Conservation (phyloP, 208 protist species). For the Vickermania spadyakhi region DNA sequence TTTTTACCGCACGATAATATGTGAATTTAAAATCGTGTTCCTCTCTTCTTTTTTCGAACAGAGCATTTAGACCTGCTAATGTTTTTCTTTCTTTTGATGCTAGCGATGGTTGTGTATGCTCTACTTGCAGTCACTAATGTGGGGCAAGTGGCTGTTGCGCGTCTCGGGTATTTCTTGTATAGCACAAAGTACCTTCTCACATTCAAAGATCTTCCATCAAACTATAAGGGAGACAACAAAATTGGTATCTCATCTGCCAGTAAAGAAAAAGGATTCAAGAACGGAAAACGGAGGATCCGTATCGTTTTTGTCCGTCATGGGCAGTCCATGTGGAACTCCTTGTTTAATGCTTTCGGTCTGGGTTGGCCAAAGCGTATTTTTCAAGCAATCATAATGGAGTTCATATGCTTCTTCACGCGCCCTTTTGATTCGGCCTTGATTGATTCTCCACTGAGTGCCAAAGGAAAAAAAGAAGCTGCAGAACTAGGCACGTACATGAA, state of each 20-base stretch:
- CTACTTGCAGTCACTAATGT: constrained; percentile 44
- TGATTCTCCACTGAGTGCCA: constrained; percentile 84
- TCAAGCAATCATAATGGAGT: constrained; percentile 36
- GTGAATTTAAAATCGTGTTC: no score
- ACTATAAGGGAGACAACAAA: constrained; percentile 59
- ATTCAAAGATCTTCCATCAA: constrained; percentile 61
- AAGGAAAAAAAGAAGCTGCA: constrained; percentile 52
- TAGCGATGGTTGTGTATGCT: constrained; percentile 54
- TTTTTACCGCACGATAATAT: no score
- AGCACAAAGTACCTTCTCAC: constrained; percentile 48
- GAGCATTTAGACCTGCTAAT: no score
- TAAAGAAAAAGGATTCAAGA: constrained; percentile 14
- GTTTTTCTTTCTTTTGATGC: no score
- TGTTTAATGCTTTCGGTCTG: constrained; percentile 71
- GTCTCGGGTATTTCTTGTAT: constrained; percentile 22
- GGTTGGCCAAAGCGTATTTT: constrained; percentile 51
- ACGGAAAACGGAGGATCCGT: constrained; percentile 54
- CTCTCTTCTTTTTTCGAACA: no score
- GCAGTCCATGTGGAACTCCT: constrained; percentile 90
- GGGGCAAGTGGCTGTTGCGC: constrained; percentile 18
- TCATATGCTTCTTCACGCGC: constrained; percentile 48
- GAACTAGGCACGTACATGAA: constrained; percentile 66
- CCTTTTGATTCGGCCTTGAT: constrained; percentile 81
- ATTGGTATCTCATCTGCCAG: constrained; percentile 25
- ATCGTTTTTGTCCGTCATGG: constrained; percentile 90